Percentiles rank a stretch among this genome's conserved stretches.
Evolutionary conservation across 805 yeast species (phyloP).

Genomic region (Saccharomycopsis malanga): DNA sequence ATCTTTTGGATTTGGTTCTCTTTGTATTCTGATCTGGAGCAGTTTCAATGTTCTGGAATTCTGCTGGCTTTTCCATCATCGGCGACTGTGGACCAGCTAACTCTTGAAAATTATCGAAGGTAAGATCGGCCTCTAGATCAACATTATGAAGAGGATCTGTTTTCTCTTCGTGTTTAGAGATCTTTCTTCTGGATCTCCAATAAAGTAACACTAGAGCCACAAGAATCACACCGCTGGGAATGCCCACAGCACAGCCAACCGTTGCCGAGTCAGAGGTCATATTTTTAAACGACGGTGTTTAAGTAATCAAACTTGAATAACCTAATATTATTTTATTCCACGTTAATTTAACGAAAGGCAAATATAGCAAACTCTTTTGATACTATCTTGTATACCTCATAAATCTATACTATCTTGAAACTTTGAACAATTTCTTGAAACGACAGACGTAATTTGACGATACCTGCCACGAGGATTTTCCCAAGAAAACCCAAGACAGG

Average conservation of each 20-base stretch:
- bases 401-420: too few relatives aligned
- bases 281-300: too few relatives aligned
- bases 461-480: too few relatives aligned
- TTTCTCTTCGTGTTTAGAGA: conserved; percentile 4
- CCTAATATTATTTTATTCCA: too few relatives aligned
- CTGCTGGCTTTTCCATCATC: neutral
- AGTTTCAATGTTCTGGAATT: neutral
- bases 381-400: too few relatives aligned
- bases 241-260: conserved; percentile 21
- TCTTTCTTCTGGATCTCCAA: conserved; percentile 6
- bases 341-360: too few relatives aligned
- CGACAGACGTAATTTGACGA: too few relatives aligned
- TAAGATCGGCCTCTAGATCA: conserved; percentile 20
- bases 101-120: conserved; percentile 21
- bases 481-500: too few relatives aligned
- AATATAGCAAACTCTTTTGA: too few relatives aligned
- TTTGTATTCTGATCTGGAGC: neutral
- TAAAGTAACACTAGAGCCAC: conserved; percentile 1
- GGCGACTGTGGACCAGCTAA: conserved; percentile 19
- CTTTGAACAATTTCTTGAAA: too few relatives aligned
- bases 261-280: conserved; percentile 12
- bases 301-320: too few relatives aligned
- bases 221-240: conserved; percentile 18
- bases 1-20: conserved; percentile 13
- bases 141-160: conserved; percentile 1